Evolutionary conservation across 192 early-diverging fungal species (phyloP).

Genomic region (Backusella sp.): DNA sequence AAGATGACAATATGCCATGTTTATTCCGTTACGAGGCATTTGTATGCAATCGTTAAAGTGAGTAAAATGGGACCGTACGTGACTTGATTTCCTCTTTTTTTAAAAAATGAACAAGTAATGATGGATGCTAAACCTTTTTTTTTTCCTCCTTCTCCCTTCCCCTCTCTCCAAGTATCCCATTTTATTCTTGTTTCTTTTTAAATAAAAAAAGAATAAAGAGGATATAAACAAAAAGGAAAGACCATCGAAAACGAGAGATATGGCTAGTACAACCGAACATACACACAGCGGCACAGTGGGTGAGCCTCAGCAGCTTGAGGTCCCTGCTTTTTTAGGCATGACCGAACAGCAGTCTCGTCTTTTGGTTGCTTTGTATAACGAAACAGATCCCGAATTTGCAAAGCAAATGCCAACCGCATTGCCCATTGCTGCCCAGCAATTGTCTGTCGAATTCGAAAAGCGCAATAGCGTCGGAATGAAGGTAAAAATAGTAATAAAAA

Average conservation of each 20-base stretch:
- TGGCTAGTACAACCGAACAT: conserved; percentile 5
- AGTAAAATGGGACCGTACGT: neutral
- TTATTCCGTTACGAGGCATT: neutral
- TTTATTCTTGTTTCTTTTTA: neutral
- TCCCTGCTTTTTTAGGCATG: conserved; percentile 46
- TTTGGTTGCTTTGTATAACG: conserved; percentile 48
- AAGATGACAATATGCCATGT: neutral
- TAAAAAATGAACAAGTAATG: neutral
- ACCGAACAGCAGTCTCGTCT: conserved; percentile 46
- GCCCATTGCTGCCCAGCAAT: conserved; percentile 44
- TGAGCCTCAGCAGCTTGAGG: conserved; percentile 9
- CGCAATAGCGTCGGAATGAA: conserved; percentile 47
- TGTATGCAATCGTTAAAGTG: neutral
- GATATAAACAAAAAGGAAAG: neutral
- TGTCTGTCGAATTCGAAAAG: conserved; percentile 44
- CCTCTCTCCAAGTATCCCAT: neutral
- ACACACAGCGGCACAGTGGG: neutral
- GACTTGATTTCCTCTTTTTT: conserved; percentile 10
- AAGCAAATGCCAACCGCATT: conserved; percentile 45
- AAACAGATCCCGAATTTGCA: conserved; percentile 48
- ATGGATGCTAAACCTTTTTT: neutral
- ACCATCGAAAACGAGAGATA: neutral
- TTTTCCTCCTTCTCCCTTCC: neutral
- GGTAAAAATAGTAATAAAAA: neutral
- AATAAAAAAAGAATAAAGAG: neutral